phyloP scores from a whole-genome alignment of 176 grass and related monocot genomes.

The Zizania latifolia region DNA sequence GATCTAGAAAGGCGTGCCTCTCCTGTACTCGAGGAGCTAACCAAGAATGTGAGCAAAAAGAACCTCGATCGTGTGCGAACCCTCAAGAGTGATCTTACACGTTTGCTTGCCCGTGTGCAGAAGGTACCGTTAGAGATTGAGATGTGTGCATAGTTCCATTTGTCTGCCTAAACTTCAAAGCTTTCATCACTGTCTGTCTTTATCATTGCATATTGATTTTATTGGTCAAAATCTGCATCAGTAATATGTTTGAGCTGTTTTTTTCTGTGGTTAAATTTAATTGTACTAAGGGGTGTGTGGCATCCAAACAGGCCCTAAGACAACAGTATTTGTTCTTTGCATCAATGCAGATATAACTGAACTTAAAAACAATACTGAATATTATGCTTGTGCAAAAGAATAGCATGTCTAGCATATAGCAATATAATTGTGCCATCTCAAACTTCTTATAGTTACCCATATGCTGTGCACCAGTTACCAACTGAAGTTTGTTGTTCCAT shows the following conservation, averaged over 20 bases:
- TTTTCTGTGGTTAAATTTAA: no score
- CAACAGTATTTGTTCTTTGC: not conserved
- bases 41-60: conserved; percentile 54
- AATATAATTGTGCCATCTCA: not conserved
- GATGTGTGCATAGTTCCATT: not conserved
- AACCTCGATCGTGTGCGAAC: conserved; percentile 61
- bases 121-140: conserved; percentile 49
- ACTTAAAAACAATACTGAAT: no score
- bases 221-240: not conserved
- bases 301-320: not conserved
- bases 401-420: not conserved
- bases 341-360: no score
- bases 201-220: not conserved
- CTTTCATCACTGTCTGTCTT: not conserved
- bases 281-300: no score
- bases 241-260: no score
- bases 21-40: conserved; percentile 60
- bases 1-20: conserved; percentile 49
- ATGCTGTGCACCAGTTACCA: not conserved
- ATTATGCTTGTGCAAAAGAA: not conserved
- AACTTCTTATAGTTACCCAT: not conserved
- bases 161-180: not conserved
- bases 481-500: not conserved
- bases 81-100: conserved; percentile 58
- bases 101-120: conserved; percentile 58